Base-by-base conservation (phyloP, 192 early-diverging fungal species). In the Paraglomus brasilianum region DNA sequence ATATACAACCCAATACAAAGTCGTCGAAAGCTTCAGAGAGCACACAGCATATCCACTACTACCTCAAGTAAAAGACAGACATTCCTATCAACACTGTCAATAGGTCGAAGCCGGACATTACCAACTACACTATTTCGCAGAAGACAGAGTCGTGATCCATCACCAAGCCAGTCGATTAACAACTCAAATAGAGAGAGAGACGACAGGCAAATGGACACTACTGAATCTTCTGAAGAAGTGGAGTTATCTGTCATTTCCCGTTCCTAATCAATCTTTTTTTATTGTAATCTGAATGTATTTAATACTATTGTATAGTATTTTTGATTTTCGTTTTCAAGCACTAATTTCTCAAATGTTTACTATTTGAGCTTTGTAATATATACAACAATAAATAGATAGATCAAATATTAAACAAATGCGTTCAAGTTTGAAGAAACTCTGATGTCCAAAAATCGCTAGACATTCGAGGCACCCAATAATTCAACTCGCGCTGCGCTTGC, bases 1-100 rank as follows among this genome's bases (percentile, higher is more conserved):
- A 73, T 81, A 36, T 81, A 81, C 53, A 70, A 68, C 21, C 66
- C 66, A 55, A 30, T 56, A 50, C 36, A 39, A 8, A 50, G 41
- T 36, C 64, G 19, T 4, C 22, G 38, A 40, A 24, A 43, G 15
- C 15, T 36, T 55, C n/a, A 45, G 3, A 40, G 52, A 10, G 30
- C 52, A 24, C 22, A 68, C 42, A 68, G 45, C 46, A 30, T 47
- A 5, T 8, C 52, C 14, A 19, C 48, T 38, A 1, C n/a, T 13
- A 44, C 49, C 2, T 7, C 11, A 14, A 15, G 30, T 17, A 68
- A 14, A 24, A n/a, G 19, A 14, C n/a, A 13, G 38, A 44, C 48
- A 66, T 43, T 44, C 45, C 36, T 44, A 19, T 52, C 66, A 55
- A 38, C 64, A 1, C 7, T 21, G 14, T 36, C 51, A 14, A 36